Evolutionary conservation across 1,139 yeast genomes (phyloP).

Genomic region (Protomyces inundatus): DNA sequence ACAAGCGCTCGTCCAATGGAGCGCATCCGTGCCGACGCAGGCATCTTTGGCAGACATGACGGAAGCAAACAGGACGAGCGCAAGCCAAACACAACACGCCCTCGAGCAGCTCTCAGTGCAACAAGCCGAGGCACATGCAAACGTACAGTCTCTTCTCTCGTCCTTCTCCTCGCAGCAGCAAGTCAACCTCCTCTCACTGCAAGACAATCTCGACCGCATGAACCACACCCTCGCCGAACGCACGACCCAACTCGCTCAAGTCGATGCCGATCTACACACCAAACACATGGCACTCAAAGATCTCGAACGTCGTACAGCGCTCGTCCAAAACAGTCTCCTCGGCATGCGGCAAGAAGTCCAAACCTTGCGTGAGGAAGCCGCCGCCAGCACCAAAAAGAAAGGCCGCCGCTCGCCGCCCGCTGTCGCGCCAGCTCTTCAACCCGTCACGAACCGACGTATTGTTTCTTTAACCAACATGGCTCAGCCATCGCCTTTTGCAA

Average conservation of each 20-base stretch:
- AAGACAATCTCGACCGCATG: background rate
- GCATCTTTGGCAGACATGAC: no score
- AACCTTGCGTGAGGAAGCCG: background rate
- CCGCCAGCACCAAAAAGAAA: constrained; percentile 1
- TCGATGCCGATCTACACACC: background rate
- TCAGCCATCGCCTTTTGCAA: constrained; percentile 1
- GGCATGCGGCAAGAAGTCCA: background rate
- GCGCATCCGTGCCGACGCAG: no score
- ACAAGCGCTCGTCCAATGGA: no score
- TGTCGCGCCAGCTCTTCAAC: constrained; percentile 5
- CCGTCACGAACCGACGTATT: constrained; percentile 9
- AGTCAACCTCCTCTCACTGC: background rate
- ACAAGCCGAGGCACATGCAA: background rate
- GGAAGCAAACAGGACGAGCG: no score
- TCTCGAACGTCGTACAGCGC: constrained; percentile 7
- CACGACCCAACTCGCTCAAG: background rate
- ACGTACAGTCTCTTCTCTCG: no score
- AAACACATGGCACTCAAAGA: background rate
- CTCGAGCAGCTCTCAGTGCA: background rate
- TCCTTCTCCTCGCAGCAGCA: background rate
- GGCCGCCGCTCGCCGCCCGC: background rate
- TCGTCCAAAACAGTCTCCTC: background rate
- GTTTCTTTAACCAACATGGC: constrained; percentile 19
- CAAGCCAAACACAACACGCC: no score
- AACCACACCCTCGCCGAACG: background rate